phyloP scores from a whole-genome alignment of 345 rosid species.

The Brassica incana region DNA sequence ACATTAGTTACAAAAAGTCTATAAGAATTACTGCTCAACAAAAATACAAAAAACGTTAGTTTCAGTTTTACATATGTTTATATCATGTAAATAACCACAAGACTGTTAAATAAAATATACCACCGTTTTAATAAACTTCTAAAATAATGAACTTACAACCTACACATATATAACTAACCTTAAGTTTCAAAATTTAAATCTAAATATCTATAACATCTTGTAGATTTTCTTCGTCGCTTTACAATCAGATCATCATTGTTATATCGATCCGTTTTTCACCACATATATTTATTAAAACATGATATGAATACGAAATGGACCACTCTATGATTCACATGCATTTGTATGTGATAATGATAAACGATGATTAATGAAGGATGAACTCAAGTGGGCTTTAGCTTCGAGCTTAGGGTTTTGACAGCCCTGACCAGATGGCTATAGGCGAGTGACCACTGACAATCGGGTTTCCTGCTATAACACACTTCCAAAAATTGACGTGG shows the following conservation, averaged over 20 bases:
- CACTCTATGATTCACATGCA: conserved; percentile 26
- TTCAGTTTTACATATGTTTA: neutral
- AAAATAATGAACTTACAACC: neutral
- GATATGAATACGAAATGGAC: conserved; percentile 22
- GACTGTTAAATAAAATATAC: neutral
- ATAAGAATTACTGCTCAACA: neutral
- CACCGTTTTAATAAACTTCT: neutral
- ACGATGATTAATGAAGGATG: conserved; percentile 7
- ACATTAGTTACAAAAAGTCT: neutral
- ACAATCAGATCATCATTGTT: neutral
- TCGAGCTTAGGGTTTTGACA: conserved; percentile 27
- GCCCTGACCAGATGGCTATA: conserved; percentile 26
- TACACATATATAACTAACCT: neutral
- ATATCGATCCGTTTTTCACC: neutral
- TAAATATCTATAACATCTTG: neutral
- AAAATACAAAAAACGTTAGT: neutral
- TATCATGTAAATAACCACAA: neutral
- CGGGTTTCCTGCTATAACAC: neutral
- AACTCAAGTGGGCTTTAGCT: conserved; percentile 26
- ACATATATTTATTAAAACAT: neutral
- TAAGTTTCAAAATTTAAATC: neutral
- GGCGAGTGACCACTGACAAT: conserved; percentile 16
- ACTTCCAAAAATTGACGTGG: conserved; percentile 11
- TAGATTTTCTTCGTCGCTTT: neutral
- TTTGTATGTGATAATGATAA: conserved; percentile 13